Evolutionary conservation across 805 yeast species (phyloP), one percentile per base, ranked within the genome.

Genomic region (Nakazawaea populi): DNA sequence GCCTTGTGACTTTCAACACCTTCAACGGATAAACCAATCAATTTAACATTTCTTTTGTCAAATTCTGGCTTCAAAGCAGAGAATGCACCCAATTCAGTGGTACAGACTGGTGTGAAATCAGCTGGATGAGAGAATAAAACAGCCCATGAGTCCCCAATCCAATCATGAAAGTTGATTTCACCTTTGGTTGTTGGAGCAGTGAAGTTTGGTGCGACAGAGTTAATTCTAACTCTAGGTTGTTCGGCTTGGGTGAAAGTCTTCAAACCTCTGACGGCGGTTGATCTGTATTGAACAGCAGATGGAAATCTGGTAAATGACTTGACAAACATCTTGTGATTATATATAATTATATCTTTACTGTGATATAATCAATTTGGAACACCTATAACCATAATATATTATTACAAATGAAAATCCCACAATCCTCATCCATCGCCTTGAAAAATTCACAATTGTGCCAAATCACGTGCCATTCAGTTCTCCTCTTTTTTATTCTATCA

Each of bases 51-150:
- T 76, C 97, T 83, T 71, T 85, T 76, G 64, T 84, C 82, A 63
- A 90, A 90, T 69, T 90, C 96, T 50, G 90, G 89, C 74, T 89
- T 87, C 71, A 89, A 80, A 61, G 83, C 79, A 56, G 96, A 90
- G 63, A 90, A 91, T 24, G 96, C 96, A 59, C 97, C 96, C 65
- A 90, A 78, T 75, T 90, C 97, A 52, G 97, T 90, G 63, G 97
- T 91, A 72, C 97, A 90, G 51, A 90, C 96, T 45, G 97, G 97
- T 18, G 97, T 90, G 77, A 89, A 91, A 70, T 90, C 97, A 51
- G 90, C 96, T 55, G 97, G 97, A 70, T 90, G 97, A 29, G 96
- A 87, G 73, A 90, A 90, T 63, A 90, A 75, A 47, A 90, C 83
- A 45, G 85, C 83, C 97, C 97, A 90, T 44, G 84, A 79, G 71